Evolutionary conservation across 768 basidiomycete species (phyloP).

Genomic region (Lactifluus subvellereus): DNA sequence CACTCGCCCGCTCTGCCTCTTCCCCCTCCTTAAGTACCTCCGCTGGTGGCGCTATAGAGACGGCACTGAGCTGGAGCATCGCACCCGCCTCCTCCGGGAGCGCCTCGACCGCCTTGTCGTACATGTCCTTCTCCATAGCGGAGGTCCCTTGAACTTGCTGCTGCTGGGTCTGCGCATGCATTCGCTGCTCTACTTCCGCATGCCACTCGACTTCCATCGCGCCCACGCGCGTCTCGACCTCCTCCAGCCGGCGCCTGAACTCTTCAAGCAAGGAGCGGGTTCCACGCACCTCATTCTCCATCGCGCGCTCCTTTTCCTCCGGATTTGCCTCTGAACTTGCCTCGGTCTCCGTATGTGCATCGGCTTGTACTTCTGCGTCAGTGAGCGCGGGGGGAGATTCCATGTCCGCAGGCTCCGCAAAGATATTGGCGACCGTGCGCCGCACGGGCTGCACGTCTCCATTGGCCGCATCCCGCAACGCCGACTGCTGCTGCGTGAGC

Average conservation of each 20-base stretch:
- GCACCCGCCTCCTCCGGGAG: background rate
- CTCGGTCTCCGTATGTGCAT: background rate
- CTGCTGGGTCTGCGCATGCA: background rate
- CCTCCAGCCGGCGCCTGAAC: constrained; percentile 30
- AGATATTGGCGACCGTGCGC: constrained; percentile 31
- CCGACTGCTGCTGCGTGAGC: constrained; percentile 20
- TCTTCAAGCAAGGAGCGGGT: constrained; percentile 29
- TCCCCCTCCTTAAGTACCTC: background rate
- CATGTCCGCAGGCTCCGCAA: constrained; percentile 12
- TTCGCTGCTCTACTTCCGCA: background rate
- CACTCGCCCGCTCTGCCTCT: background rate
- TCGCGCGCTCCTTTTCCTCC: constrained; percentile 22
- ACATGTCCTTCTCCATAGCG: background rate
- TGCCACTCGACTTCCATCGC: constrained; percentile 28
- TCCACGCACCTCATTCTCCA: constrained; percentile 26
- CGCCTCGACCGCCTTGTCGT: background rate
- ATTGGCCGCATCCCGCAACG: background rate
- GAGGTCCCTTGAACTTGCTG: background rate
- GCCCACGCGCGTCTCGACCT: constrained; percentile 30
- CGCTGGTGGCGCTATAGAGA: background rate
- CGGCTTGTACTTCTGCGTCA: background rate
- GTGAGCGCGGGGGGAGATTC: background rate
- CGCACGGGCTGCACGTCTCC: constrained; percentile 3
- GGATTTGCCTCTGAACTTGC: background rate
- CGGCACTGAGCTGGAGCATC: background rate